Evolutionary conservation across 148 eudicot species (phyloP).

Genomic region (Silene conica): DNA sequence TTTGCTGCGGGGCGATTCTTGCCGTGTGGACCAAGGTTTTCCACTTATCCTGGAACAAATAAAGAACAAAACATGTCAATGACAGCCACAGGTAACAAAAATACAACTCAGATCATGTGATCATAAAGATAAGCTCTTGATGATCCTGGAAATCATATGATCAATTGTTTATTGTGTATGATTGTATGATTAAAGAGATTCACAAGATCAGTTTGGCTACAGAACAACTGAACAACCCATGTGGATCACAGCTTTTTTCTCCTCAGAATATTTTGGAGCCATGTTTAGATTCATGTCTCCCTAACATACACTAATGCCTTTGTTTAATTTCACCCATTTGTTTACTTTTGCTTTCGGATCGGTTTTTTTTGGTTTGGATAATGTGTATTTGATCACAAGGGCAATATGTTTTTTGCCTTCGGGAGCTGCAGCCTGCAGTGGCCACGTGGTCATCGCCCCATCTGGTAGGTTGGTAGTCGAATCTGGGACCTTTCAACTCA

Average conservation of each 20-base stretch:
- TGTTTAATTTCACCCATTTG: background rate
- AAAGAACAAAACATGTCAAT: background rate
- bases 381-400: too few species aligned
- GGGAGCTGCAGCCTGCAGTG: too few species aligned
- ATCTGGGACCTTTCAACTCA: too few species aligned
- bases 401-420: too few species aligned
- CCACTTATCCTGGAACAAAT: slow-evolving; percentile 82
- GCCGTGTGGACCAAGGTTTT: slow-evolving; percentile 99
- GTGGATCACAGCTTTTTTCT: slow-evolving; percentile 25
- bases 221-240: slow-evolving; percentile 24
- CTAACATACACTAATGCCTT: background rate
- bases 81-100: background rate
- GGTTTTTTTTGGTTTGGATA: too few species aligned
- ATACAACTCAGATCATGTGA: slow-evolving; percentile 36
- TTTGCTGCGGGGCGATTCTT: slow-evolving; percentile 89
- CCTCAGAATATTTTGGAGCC: slow-evolving; percentile 24
- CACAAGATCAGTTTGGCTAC: slow-evolving; percentile 7
- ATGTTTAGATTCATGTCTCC: slow-evolving; percentile 35
- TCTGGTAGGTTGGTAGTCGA: too few species aligned
- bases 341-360: too few species aligned
- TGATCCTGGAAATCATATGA: slow-evolving; percentile 23
- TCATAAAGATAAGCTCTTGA: slow-evolving; percentile 23
- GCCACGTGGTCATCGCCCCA: too few species aligned
- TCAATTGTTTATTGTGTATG: slow-evolving; percentile 2
- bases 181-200: background rate